A percentile compares a stretch with the other conserved stretches of the same genome.
Evolutionary conservation across 1,139 yeast genomes (phyloP).

Genomic region (Yamadazyma aaseri): DNA sequence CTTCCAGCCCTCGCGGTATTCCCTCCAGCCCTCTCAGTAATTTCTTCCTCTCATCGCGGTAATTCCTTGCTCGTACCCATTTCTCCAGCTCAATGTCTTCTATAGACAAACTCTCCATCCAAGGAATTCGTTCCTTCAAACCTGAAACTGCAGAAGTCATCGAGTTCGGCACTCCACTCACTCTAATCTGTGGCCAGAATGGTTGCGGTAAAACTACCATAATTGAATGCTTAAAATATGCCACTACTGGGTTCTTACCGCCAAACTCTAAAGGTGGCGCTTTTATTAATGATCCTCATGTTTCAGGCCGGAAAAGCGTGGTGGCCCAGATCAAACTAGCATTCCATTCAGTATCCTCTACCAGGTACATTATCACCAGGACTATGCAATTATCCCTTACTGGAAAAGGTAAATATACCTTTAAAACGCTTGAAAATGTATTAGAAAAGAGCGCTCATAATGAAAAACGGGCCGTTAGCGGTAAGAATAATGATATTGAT

Average conservation of each 20-base stretch:
- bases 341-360: slow-evolving; percentile 70
- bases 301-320: slow-evolving; percentile 72
- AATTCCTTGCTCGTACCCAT: background rate
- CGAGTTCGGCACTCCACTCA: slow-evolving; percentile 86
- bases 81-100: slow-evolving; percentile 50
- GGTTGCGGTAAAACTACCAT: slow-evolving; percentile 99
- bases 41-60: background rate
- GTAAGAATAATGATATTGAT: slow-evolving; percentile 85
- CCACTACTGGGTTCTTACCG: slow-evolving; percentile 94
- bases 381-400: slow-evolving; percentile 74
- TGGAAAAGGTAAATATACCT: slow-evolving; percentile 50
- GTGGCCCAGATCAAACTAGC: slow-evolving; percentile 90
- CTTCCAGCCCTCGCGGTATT: background rate
- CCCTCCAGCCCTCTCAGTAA: background rate
- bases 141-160: slow-evolving; percentile 80
- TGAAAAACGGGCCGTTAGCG: slow-evolving; percentile 70
- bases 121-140: slow-evolving; percentile 90
- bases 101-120: slow-evolving; percentile 74
- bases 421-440: slow-evolving; percentile 91
- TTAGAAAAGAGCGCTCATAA: slow-evolving; percentile 65
- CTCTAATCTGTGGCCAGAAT: slow-evolving; percentile 92
- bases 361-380: slow-evolving; percentile 82
- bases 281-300: slow-evolving; percentile 89
- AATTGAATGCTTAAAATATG: slow-evolving; percentile 89
- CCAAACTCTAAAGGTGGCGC: slow-evolving; percentile 97